These are phyloP conservation scores for Colletotrichum lupini DNA, from an alignment of 2,329 filamentous ascomycete genomes.

Conservation along the genomic window DNA sequence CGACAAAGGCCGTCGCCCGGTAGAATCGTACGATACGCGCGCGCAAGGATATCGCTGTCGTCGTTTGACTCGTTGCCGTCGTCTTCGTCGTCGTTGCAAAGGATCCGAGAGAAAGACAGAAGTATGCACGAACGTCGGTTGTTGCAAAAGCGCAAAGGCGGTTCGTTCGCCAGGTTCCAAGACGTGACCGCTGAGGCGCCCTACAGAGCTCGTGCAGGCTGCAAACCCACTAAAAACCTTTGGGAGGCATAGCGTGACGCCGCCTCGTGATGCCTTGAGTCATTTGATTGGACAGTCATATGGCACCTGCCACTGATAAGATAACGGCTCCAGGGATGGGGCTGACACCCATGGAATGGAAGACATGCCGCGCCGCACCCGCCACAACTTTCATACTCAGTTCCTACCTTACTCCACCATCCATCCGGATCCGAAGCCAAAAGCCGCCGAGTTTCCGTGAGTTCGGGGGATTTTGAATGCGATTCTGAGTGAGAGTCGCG, in stretches of 20 bases:
- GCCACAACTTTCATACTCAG: conserved; percentile 5
- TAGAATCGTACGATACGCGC: not conserved
- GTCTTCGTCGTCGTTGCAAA: not conserved
- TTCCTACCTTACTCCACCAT: not conserved
- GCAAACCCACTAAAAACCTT: conserved; percentile 30
- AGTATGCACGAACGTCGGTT: conserved; percentile 11
- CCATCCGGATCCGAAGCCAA: conserved; percentile 15
- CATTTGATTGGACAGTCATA: conserved; percentile 31
- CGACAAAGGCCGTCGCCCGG: not conserved
- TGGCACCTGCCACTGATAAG: conserved; percentile 16
- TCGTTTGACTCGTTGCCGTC: not conserved
- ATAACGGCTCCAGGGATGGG: not conserved
- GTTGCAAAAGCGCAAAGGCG: conserved; percentile 16
- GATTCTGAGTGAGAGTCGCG: conserved; percentile 6
- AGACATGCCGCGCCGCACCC: not conserved
- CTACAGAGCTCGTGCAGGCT: conserved; percentile 33
- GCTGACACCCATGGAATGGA: not conserved
- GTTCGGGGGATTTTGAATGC: not conserved
- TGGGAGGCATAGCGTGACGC: conserved; percentile 35
- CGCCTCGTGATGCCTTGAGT: conserved; percentile 32
- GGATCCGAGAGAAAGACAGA: not conserved
- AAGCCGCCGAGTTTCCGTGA: conserved; percentile 2
- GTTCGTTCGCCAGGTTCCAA: conserved; percentile 29
- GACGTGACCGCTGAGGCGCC: conserved; percentile 30
- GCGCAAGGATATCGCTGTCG: not conserved